A percentile compares a stretch with the other conserved stretches of the same genome.
These are phyloP conservation scores for Hypholoma sublateritium DNA, from an alignment of 768 basidiomycete genomes.

Conservation along the genomic window DNA sequence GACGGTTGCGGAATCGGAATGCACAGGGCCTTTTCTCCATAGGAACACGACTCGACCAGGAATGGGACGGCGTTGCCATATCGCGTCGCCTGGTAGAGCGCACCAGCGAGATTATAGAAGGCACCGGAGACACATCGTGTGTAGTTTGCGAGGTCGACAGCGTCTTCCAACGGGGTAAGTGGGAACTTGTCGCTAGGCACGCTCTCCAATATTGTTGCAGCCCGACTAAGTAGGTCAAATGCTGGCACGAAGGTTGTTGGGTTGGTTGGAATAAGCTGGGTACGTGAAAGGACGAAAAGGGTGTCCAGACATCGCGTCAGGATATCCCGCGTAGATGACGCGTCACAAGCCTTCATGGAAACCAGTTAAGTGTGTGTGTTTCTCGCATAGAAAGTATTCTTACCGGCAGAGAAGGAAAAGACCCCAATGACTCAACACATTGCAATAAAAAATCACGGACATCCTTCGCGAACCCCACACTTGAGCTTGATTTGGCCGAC, in stretches of 20 bases:
- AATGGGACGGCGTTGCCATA: constrained; percentile 70
- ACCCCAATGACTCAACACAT: constrained; percentile 6
- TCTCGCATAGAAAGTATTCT: background rate
- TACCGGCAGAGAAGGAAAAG: constrained; percentile 9
- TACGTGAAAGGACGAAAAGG: constrained; percentile 21
- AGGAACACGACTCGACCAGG: constrained; percentile 54
- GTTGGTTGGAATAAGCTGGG: constrained; percentile 18
- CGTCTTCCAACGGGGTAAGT: constrained; percentile 9
- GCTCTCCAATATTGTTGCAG: constrained; percentile 32
- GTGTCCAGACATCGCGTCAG: constrained; percentile 24
- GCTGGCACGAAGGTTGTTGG: constrained; percentile 37
- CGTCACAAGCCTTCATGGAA: constrained; percentile 7
- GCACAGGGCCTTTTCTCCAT: constrained; percentile 50
- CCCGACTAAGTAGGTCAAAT: constrained; percentile 47
- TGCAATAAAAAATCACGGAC: constrained; percentile 11
- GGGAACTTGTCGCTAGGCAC: constrained; percentile 13
- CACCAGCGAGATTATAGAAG: constrained; percentile 66
- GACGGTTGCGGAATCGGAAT: constrained; percentile 19
- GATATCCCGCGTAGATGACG: constrained; percentile 11
- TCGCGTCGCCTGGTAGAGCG: constrained; percentile 65
- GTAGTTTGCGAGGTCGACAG: constrained; percentile 48
- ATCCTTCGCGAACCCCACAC: background rate
- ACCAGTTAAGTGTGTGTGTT: background rate
- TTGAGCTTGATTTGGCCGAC: background rate
- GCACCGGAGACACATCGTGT: constrained; percentile 71